Conservation (phyloP, 1,284 basidiomycete genomes). For the Puccinia sorghi region DNA sequence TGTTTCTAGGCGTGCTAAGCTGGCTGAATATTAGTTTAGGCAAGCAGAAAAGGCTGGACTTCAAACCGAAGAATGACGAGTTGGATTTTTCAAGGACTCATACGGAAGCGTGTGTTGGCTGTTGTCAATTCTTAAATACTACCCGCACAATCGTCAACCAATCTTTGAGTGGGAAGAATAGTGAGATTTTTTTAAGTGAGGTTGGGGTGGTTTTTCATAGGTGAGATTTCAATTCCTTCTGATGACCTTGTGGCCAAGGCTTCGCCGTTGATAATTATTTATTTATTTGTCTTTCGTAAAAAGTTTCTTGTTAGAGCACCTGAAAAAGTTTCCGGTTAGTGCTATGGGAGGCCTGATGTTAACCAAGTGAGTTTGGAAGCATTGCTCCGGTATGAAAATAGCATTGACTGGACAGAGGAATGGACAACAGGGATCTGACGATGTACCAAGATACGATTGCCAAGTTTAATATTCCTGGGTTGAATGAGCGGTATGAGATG, state of each 20-base stretch:
- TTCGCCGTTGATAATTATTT: slow-evolving; percentile 36
- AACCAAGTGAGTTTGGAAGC: slow-evolving; percentile 70
- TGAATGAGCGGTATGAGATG: slow-evolving; percentile 97
- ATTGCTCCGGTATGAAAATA: not conserved
- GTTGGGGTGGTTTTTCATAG: slow-evolving; percentile 91
- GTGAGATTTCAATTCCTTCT: slow-evolving; percentile 60
- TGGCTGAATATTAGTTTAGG: slow-evolving; percentile 68
- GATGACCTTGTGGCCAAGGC: not conserved
- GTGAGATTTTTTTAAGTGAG: slow-evolving; percentile 87
- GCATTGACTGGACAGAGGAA: not conserved
- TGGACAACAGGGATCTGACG: slow-evolving; percentile 75
- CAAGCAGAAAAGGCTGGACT: slow-evolving; percentile 95
- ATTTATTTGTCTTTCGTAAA: slow-evolving; percentile 1
- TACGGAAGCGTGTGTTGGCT: slow-evolving; percentile 89
- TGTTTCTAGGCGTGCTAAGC: slow-evolving; percentile 56
- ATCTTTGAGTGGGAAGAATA: slow-evolving; percentile 84
- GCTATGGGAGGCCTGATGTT: slow-evolving; percentile 97
- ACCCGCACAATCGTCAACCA: slow-evolving; percentile 73
- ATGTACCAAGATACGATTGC: slow-evolving; percentile 89
- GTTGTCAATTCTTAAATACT: slow-evolving; percentile 80
- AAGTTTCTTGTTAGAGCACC: slow-evolving; percentile 87
- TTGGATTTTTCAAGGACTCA: slow-evolving; percentile 89
- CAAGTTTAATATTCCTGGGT: slow-evolving; percentile 75
- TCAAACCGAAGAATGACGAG: slow-evolving; percentile 94
- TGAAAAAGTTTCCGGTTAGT: slow-evolving; percentile 93